Base-by-base conservation (phyloP, 306 rosid species). In the Medicago arabica region DNA sequence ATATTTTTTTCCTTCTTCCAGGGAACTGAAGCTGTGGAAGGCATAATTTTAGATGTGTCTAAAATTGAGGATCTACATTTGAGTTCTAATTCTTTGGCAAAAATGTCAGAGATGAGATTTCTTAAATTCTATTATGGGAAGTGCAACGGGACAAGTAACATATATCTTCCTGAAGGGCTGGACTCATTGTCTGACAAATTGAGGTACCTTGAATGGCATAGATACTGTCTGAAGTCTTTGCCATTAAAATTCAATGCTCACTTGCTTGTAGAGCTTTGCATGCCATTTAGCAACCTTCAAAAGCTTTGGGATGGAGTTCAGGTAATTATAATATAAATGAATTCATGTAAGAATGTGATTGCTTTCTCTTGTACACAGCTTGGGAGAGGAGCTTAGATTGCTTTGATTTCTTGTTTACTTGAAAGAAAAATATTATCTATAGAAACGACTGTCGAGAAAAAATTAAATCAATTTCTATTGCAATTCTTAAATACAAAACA, bases 181-280 rank as follows among this genome's bases (percentile, higher is more conserved):
- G 18, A 51, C 38, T 51, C 79, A 75, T 8, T 75, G 72, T 65
- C 79, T 38, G 23, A 75, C 39, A 62, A 75, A 39, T 47, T 65
- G 49, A 75, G 73, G 41, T 75, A 75, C 55, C 40, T 65, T 19
- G 73, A 75, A 6, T 75, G 73, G 80, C 64, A 38, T 51, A 23
- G 80, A 15, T 75, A 53, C 18, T 54, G 64, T 39, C 28, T 51
- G 14, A 38, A 51, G 66, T 75, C 80, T 65, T 40, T 65, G 73
- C 80, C 80, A 38, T 65, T 55, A 39, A 38, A 50, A 15, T 75
- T 75, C 39, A 4, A 39, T 15, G 65, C 66, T 38, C 25, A 51
- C 6, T 38, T 39, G 54, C 80, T 75, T 75, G 80, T 75, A 8
- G 80, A 64, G 73, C 80, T 75, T 65, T 23, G 10, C 55, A 51